A percentile compares a stretch with the other conserved stretches of the same genome.
phyloP scores from a whole-genome alignment of 176 grass and related monocot species.

The Zea luxurians region DNA sequence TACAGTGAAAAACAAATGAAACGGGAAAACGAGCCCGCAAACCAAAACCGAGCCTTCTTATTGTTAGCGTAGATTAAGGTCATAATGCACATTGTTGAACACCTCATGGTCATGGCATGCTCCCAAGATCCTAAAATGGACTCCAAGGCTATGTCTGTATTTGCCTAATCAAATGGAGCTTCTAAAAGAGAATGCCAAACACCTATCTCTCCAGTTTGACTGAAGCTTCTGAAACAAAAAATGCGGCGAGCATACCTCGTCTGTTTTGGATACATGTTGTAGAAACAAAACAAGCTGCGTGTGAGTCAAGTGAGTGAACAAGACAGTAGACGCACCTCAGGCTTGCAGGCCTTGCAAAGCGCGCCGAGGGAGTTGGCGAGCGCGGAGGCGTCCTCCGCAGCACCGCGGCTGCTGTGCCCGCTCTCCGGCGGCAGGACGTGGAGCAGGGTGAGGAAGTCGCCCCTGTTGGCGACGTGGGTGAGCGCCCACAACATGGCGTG shows the following conservation, averaged over 20 bases:
- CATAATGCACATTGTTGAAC: not conserved
- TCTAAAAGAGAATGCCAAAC: not conserved
- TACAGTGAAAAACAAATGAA: no score
- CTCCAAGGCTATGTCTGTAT: not conserved
- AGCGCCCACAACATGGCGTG: conserved; percentile 99
- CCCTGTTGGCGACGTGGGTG: conserved; percentile 74
- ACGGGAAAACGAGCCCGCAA: no score
- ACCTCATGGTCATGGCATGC: not conserved
- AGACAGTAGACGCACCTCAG: conserved; percentile 49
- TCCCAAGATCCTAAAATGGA: not conserved
- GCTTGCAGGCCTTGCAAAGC: conserved; percentile 82
- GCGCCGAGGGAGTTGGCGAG: conserved; percentile 75
- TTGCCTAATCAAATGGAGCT: not conserved
- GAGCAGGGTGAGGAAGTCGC: conserved; percentile 86
- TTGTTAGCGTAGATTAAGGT: not conserved
- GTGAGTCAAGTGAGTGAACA: no score
- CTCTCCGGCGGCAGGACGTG: conserved; percentile 65
- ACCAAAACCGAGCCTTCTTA: not conserved
- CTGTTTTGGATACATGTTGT: not conserved
- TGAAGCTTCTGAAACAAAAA: not conserved
- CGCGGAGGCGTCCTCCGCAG: conserved; percentile 43
- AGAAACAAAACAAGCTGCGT: not conserved
- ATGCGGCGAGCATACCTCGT: not conserved
- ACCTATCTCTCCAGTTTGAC: not conserved
- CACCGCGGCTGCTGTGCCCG: not conserved